Percentiles rank a stretch among this genome's conserved stretches.
phyloP scores from a whole-genome alignment of 805 yeast genomes.

The Ogataea chonburiensis region DNA sequence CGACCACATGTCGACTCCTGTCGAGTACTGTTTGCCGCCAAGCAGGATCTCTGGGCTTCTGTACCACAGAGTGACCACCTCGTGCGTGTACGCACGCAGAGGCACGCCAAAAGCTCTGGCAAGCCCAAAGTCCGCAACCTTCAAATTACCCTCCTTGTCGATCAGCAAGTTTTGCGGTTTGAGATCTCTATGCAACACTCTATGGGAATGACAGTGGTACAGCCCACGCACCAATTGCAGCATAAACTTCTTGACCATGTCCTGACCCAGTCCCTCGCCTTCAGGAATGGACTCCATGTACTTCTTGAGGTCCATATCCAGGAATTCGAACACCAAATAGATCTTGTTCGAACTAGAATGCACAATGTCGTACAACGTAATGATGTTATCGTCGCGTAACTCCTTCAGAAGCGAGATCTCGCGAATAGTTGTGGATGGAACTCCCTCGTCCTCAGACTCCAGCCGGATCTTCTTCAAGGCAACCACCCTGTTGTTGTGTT shows the following conservation, averaged over 20 bases:
- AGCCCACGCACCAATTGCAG: constrained; percentile 89
- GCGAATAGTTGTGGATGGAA: constrained; percentile 96
- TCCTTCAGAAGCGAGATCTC: constrained; percentile 94
- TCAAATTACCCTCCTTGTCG: constrained; percentile 92
- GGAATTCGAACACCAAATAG: constrained; percentile 87
- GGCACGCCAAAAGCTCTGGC: constrained; percentile 99
- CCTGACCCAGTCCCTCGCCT: constrained; percentile 85
- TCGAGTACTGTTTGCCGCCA: constrained; percentile 96
- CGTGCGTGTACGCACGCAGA: constrained; percentile 93
- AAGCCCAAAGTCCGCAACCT: constrained; percentile 88
- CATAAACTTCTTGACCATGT: constrained; percentile 90
- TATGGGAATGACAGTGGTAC: constrained; percentile 89
- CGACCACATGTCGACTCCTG: constrained; percentile 99
- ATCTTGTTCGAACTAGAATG: constrained; percentile 92
- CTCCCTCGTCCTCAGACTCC: constrained; percentile 97
- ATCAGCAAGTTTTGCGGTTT: constrained; percentile 95
- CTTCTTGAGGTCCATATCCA: constrained; percentile 92
- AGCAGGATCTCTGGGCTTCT: constrained; percentile 93
- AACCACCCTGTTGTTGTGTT: constrained; percentile 88
- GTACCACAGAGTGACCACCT: constrained; percentile 97
- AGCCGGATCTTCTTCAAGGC: constrained; percentile 93
- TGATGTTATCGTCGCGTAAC: constrained; percentile 90
- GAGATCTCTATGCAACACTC: constrained; percentile 91
- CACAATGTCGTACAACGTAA: constrained; percentile 86
- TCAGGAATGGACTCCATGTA: constrained; percentile 95